Conservation (phyloP, 768 basidiomycete species). For the Rhizopogon vesiculosus region DNA sequence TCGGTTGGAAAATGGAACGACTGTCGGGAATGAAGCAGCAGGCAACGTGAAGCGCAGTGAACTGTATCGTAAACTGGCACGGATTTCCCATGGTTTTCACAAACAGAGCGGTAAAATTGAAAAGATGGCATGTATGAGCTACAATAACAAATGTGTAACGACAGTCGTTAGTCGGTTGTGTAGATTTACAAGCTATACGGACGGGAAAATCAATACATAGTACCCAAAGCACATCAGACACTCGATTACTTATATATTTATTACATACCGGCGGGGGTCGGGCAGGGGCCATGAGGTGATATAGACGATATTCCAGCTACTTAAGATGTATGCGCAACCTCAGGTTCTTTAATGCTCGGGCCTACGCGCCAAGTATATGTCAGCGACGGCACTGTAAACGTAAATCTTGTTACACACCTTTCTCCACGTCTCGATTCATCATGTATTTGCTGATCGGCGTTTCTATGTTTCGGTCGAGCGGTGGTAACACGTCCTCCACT, state of each 20-base stretch:
- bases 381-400: constrained; percentile 3
- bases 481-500: constrained; percentile 52
- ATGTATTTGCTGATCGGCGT: constrained; percentile 66
- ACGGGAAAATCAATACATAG: background rate
- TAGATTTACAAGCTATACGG: background rate
- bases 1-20: too few species aligned
- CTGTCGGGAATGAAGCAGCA: too few species aligned
- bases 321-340: constrained; percentile 43
- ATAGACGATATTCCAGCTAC: constrained; percentile 20
- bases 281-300: background rate
- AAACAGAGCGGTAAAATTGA: too few species aligned
- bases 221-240: background rate
- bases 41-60: too few species aligned
- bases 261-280: background rate
- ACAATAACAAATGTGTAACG: background rate
- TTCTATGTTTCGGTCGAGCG: constrained; percentile 20
- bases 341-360: constrained; percentile 53
- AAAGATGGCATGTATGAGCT: background rate
- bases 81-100: too few species aligned
- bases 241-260: background rate
- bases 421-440: constrained; percentile 70
- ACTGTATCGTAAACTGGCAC: too few species aligned
- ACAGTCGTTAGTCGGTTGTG: background rate
- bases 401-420: constrained; percentile 37
- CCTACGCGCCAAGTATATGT: constrained; percentile 27